A percentile compares a stretch with the other conserved stretches of the same genome.
Conservation (phyloP, 148 eudicot genomes). For the Limonium bicolor region DNA sequence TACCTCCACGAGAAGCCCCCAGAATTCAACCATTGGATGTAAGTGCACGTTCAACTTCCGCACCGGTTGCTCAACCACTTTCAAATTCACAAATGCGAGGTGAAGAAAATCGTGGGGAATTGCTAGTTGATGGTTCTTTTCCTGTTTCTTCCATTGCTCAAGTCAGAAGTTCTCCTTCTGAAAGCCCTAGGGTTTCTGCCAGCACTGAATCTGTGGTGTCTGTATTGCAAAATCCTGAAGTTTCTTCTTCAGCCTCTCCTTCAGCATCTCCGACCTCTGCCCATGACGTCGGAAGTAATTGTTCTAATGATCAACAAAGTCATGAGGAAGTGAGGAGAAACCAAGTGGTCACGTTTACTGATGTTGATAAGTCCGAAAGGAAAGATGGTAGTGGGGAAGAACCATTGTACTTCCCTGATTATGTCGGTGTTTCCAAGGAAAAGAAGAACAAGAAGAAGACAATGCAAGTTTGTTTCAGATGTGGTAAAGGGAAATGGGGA, state of each 20-base stretch:
- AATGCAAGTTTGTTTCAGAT: slow-evolving; percentile 50
- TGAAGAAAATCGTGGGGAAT: slow-evolving; percentile 42
- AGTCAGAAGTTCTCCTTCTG: slow-evolving; percentile 35
- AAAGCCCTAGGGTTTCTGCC: slow-evolving; percentile 57
- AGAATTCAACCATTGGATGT: slow-evolving; percentile 71
- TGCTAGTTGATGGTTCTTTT: slow-evolving; percentile 58
- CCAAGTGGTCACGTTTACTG: slow-evolving; percentile 72
- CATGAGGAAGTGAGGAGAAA: slow-evolving; percentile 55
- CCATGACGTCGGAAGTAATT: slow-evolving; percentile 15
- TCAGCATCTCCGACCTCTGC: slow-evolving; percentile 68
- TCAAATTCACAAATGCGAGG: slow-evolving; percentile 35
- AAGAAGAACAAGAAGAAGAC: slow-evolving; percentile 46
- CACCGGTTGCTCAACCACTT: slow-evolving; percentile 41
- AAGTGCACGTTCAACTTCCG: slow-evolving; percentile 28
- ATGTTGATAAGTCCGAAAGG: slow-evolving; percentile 47
- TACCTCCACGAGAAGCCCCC: slow-evolving; percentile 55
- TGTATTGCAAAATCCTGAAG: slow-evolving; percentile 59
- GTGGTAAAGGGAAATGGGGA: slow-evolving; percentile 99
- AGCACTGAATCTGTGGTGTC: slow-evolving; percentile 85
- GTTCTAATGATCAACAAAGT: slow-evolving; percentile 13
- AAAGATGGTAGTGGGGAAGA: slow-evolving; percentile 23
- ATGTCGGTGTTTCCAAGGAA: slow-evolving; percentile 50
- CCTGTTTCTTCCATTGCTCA: slow-evolving; percentile 40
- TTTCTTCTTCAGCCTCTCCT: slow-evolving; percentile 53
- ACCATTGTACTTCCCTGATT: slow-evolving; percentile 45